Evolutionary conservation across 1,284 basidiomycete genomes (phyloP), one percentile per base, ranked within the genome.

Genomic region (Fistulinella cinereoalba): DNA sequence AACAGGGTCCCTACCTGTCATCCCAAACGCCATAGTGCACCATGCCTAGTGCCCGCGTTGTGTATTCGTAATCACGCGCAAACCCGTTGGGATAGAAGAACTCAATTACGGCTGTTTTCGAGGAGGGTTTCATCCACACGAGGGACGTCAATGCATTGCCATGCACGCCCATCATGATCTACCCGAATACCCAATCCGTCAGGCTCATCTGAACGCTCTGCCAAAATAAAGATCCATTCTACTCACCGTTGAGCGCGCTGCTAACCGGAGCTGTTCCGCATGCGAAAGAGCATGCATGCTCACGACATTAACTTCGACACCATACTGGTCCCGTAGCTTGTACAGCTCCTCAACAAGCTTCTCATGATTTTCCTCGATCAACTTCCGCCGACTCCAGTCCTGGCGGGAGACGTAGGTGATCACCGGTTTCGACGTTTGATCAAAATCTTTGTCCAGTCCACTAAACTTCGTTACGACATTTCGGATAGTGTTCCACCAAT

Each of bases 371-470:
- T 73, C 73, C n/a, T 71, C 71, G 23, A 78, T 74, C 43, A 88
- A 63, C 77, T 79, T 86, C 23, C 92, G 75, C 16, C 90, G 71
- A n/a, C 83, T 86, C 90, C 91, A 93, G 10, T 76, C 81, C 61
- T 95, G 92, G 12, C 92, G 75, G 11, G 85, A 89, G 52, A 95
- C 80, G 60, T 94, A 93, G 11, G 90, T 93, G 67, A 94, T 91
- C 25, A 93, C 92, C 1, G 76, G 81, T 41, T 62, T 72, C 18
- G 44, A 49, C 27, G 13, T 28, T 28, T 9, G 27, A 28, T 58
- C 58, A 0, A 58, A 60, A 22, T 74, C 73, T 22, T 83, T 62
- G 0, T 85, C 27, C 2, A 28, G 27, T 13, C 27, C 85, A 7
- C 87, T 77, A 56, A 88, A 85, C 52, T 80, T 75, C 42, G 90